A percentile compares a stretch with the other conserved stretches of the same genome.
phyloP scores from a whole-genome alignment of 352 stramenopile species.

The Globisporangium nagaii region DNA sequence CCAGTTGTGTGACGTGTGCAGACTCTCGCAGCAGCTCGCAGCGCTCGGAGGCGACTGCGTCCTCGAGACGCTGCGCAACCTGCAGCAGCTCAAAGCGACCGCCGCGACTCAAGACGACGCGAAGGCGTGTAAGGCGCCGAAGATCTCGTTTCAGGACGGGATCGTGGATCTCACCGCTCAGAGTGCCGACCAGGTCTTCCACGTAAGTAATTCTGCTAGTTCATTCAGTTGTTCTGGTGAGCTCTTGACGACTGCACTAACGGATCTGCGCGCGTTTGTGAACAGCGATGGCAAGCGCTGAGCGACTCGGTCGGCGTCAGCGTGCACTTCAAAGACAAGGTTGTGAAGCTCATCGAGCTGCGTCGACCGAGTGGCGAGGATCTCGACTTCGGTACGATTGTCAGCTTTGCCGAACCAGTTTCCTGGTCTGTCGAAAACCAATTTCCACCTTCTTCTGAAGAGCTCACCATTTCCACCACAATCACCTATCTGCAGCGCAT shows the following conservation, averaged over 20 bases:
- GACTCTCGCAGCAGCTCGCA: constrained; percentile 43
- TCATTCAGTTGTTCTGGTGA: too few species aligned
- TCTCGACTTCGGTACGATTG: constrained; percentile 12
- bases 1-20: constrained; percentile 10
- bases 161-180: constrained; percentile 42
- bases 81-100: constrained; percentile 36
- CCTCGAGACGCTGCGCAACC: constrained; percentile 52
- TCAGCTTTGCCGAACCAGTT: not conserved
- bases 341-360: constrained; percentile 68
- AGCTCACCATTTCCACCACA: not conserved
- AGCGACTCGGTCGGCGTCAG: constrained; percentile 67
- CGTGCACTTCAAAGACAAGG: constrained; percentile 54
- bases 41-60: constrained; percentile 56
- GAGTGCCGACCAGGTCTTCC: constrained; percentile 44
- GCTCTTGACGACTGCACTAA: too few species aligned
- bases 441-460: too few species aligned
- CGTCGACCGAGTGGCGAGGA: constrained; percentile 39
- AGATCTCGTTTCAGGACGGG: constrained; percentile 58
- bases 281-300: constrained; percentile 69
- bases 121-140: constrained; percentile 53
- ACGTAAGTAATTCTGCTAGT: constrained; percentile 25
- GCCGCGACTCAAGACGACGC: constrained; percentile 54
- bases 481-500: not conserved
- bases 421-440: not conserved
- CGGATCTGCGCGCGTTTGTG: not conserved